Base-by-base conservation (phyloP, 352 stramenopile genomes). In the Pythium sukuiense region DNA sequence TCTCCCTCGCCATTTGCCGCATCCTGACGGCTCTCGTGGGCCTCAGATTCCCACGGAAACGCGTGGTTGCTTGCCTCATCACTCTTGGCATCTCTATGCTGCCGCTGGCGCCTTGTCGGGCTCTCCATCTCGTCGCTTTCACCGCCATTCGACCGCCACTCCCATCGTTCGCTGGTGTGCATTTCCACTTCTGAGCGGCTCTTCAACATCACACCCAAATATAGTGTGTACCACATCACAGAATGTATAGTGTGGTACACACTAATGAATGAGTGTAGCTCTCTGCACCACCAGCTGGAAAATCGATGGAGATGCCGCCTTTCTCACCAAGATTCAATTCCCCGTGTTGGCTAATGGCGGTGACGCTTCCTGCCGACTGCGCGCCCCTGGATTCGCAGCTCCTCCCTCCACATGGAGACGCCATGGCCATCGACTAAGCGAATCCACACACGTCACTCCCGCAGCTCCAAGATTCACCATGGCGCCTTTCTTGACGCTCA, bases 341-440 rank as follows among this genome's bases (percentile, higher is more conserved):
- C n/a, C n/a, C n/a, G n/a, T 55, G 48, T 55, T 6, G 48, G 8
- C 48, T 5, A 55, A 29, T 55, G 12, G 24, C 46, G n/a, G 16
- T 9, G 46, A 8, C 29, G 46, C 24, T 3, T 54, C 46, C 8
- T 54, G n/a, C 24, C 24, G 2, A 20, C 49, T 24, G 49, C 49
- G 49, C 26, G n/a, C 24, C 3, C 18, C 2, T 13, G 26, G 30
- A 54, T 56, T 26, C 20, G 6, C 49, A 37, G 32, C 32, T 4
- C 32, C 5, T 37, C 32, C 8, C 32, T 37, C 8, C 32, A 37
- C 8, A 4, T 37, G 8, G 5, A 37, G 32, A 37, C 4, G 8
- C 32, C 4, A 37, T 37, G 32, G 8, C 32, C 32, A 16, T 56
- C 49, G 49, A 56, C 49, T 33, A 37, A 56, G 49, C 49, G 49